Percentiles rank a stretch among this genome's conserved stretches.
Evolutionary conservation across 495 filamentous ascomycete species (phyloP).

Genomic region (Penicillium longicatenatum): DNA sequence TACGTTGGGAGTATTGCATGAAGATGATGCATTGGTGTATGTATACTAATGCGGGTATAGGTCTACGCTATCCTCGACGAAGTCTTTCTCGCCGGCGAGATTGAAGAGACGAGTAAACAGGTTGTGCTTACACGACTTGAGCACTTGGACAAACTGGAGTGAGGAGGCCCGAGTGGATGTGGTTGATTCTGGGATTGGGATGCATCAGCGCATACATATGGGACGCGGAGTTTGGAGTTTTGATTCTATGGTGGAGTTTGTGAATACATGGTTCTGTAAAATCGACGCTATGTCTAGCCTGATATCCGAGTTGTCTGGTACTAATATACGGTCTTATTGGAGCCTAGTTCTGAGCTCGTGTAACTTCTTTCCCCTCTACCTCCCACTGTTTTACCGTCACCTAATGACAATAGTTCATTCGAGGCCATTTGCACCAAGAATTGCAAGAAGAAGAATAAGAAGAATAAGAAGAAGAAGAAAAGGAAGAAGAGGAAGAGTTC

Average conservation of each 20-base stretch:
- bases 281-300: not conserved
- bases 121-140: conserved; percentile 93
- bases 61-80: conserved; percentile 99
- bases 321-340: no score
- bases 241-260: conserved; percentile 3
- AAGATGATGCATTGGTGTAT: not conserved
- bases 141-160: conserved; percentile 96
- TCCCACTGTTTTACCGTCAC: no score
- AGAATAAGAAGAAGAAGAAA: no score
- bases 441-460: no score
- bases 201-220: conserved; percentile 17
- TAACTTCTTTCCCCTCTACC: no score
- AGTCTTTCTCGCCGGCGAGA: conserved; percentile 94
- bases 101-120: conserved; percentile 98
- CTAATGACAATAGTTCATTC: no score
- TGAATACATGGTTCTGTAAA: not conserved
- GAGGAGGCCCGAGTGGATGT: conserved; percentile 17
- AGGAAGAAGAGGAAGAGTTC: no score
- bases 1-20: conserved; percentile 28
- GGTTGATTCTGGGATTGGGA: conserved; percentile 7
- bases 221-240: conserved; percentile 24
- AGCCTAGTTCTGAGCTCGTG: no score
- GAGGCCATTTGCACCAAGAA: no score
- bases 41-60: conserved; percentile 42
- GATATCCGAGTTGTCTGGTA: no score